Base-by-base conservation (phyloP, 1,139 yeast genomes). In the Candida sp. region DNA sequence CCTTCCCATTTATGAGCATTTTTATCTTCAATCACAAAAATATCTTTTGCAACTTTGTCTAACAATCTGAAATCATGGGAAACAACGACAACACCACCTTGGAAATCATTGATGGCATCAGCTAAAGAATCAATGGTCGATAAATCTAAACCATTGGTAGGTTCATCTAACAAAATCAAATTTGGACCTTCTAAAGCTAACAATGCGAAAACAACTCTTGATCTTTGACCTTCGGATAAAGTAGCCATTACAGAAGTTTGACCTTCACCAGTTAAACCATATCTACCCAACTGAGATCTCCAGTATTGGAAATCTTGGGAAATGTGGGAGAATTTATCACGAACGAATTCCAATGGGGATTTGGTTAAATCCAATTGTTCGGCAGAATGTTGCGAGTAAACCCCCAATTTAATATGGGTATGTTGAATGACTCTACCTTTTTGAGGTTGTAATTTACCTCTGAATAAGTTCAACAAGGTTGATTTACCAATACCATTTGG, bases 401-500 rank as follows among this genome's bases (percentile, higher is more conserved):
- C 98, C 71, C 99, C 99, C 68, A 93, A 83, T 77, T 93, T 95
- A 65, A 93, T 85, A 67, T 95, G 99, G 25, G 98, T 87, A 71
- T 95, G 99, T 68, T 95, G 87, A 47, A 96, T 90, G 50, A 93
- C 96, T 75, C 97, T 85, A 60, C 99, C 99, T 54, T 78, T 70
- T 69, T 91, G 96, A 43, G 97, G 90, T 55, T 77, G 81, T 61
- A 93, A 79, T 56, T 81, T 84, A 70, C 99, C 99, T 61, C 96
- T 95, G 96, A 95, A 93, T 62, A 93, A 79, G 68, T 93, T 93
- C 65, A 93, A 82, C 64, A 93, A 75, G 22, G 99, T 93, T 43
- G 98, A 91, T 72, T 93, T 93, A 77, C 99, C 99, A 57, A 93
- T 91, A 87, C 99, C 99, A 70, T 93, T 93, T 64, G 99, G 98